These are phyloP conservation scores for Chlamydomonas reinhardtii DNA, from an alignment of 163 green algal species.

Conservation along the genomic window DNA sequence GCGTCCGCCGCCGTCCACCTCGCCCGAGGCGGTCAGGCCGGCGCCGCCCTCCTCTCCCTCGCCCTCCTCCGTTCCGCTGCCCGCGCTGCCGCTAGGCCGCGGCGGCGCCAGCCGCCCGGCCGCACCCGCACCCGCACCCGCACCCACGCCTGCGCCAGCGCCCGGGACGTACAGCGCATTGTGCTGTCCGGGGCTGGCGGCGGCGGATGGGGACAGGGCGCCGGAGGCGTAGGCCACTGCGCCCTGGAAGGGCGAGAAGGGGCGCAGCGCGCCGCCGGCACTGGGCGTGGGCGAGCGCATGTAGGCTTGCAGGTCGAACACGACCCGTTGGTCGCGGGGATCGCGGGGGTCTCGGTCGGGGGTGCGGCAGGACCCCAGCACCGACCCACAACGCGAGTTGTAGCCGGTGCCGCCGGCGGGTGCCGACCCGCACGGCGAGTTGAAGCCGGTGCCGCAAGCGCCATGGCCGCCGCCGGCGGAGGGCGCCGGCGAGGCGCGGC, in stretches of 20 bases:
- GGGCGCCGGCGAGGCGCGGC: no score
- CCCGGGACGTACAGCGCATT: slow-evolving; percentile 4
- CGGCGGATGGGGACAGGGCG: not conserved
- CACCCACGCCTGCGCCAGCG: no score
- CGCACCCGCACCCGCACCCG: no score
- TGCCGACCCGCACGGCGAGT: no score
- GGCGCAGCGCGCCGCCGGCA: not conserved
- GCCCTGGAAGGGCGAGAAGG: slow-evolving; percentile 4
- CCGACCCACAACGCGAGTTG: no score
- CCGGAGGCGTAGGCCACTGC: not conserved
- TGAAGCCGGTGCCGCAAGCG: no score
- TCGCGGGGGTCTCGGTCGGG: no score
- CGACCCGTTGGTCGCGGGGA: not conserved
- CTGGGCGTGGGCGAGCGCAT: slow-evolving; percentile 5
- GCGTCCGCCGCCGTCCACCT: no score
- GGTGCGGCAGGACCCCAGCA: no score
- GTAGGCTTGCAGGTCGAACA: slow-evolving; percentile 33
- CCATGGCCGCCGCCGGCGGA: no score
- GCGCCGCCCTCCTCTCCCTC: not conserved
- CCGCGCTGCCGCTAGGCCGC: not conserved
- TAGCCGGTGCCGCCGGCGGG: no score
- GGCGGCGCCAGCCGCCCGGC: no score
- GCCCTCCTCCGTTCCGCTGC: not conserved
- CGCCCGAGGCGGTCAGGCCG: not conserved
- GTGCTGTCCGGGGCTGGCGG: not conserved